Base-by-base conservation (phyloP, 306 rosid species). In the Sindora glabra region DNA sequence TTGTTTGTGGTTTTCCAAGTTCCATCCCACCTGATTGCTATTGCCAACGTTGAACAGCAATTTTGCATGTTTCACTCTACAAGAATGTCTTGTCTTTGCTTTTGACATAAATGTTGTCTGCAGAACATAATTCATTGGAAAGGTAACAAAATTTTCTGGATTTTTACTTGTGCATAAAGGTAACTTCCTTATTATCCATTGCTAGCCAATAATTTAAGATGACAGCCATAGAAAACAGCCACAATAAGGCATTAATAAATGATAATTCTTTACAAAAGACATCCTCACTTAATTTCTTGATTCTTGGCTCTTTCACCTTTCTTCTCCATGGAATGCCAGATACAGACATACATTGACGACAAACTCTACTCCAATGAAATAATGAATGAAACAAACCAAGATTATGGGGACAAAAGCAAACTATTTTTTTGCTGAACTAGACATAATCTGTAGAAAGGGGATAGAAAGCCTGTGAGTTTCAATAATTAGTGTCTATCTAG, bases 301-400 rank as follows among this genome's bases (percentile, higher is more conserved):
- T 67, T 64, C 64, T 65, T 41, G 61, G 40, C 45, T 50, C 56
- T 48, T 57, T 62, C 48, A 23, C 69, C 42, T 37, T 48, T 63
- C 67, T 42, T 46, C 65, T n/a, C 70, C 67, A 21, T 36, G 50
- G 37, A 70, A 25, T 40, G 75, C 62, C 69, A 65, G 58, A 56
- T 30, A 27, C 65, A 73, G 42, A 62, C 58, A 45, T 48, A n/a
- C 59, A 73, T 27, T 59, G 47, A 40, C 56, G 68, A 53, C 69
- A 52, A 62, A 41, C 49, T 55, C 7, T 48, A 54, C 48, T 52
- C 52, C 45, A 63, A 55, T 74, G 63, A 70, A 77, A 75, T 40
- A 72, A 85, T 32, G 65, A 74, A 74, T 41, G 54, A 72, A 59
- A 53, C 72, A 65, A 64, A 59, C 72, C 45, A 39, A 60, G 61